Evolutionary conservation across 306 rosid genomes (phyloP), one percentile per base, ranked within the genome.

Genomic region (Begonia fuchsioides): DNA sequence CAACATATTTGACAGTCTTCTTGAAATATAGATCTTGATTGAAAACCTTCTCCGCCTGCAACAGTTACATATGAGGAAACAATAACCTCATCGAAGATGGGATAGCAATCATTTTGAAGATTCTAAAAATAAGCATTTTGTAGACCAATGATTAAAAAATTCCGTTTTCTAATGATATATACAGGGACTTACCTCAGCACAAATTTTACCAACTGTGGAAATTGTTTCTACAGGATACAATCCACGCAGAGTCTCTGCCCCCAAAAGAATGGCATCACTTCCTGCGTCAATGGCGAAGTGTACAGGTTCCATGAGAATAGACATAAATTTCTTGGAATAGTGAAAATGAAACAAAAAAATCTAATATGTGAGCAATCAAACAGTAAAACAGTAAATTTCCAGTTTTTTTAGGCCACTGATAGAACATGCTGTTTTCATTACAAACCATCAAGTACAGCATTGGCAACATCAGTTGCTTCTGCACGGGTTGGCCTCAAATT

Each of bases 401-500:
- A 41, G 10, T 41, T n/a, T 41, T 13, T 13, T 41, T 10, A 0
- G 44, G 44, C 2, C 44, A 41, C 13, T 0, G 44, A 41, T 10
- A 11, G 2, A 41, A 41, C 13, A 17, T 9, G 16, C 19, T 48
- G 38, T 45, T 57, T 48, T 12, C 38, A 41, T 26, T n/a, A 39
- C 74, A n/a, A 63, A 90, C 98, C 98, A 66, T 92, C 98, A 58
- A 92, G 74, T 53, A 92, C 94, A 53, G 98, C 98, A 76, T 92
- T 92, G 56, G 98, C 98, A 67, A 92, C 96, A 72, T 92, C 98
- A 49, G 98, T 92, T 55, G 98, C 98, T 75, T 92, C 98, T n/a
- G 98, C 98, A 73, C 98, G 98, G 63, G 98, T 92, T 59, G 98
- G 98, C 39, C 98, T 71, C 68, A 92, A 73, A 78, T 92, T 92